Evolutionary conservation across 768 basidiomycete species (phyloP), one percentile per base, ranked within the genome.

Genomic region (Auriscalpium orientale): DNA sequence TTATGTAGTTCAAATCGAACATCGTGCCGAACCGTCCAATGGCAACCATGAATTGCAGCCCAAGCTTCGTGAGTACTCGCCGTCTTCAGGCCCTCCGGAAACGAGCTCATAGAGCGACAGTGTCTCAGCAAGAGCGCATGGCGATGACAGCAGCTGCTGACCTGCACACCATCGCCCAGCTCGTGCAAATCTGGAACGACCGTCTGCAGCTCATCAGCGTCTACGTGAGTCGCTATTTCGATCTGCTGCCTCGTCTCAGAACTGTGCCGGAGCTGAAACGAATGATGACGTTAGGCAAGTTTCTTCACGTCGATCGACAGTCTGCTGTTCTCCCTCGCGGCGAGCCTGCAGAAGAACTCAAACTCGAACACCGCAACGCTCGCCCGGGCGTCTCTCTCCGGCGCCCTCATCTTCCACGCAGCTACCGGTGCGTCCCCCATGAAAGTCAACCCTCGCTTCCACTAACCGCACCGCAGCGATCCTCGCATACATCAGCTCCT

Each of bases 301-400:
- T 60, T 62, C 56, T 62, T 57, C 48, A 62, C 56, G 9, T 49
- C 56, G 46, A 36, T 62, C 34, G 58, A 62, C 58, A 28, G 53
- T 33, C 51, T 57, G 21, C 21, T 55, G 7, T 53, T 60, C 45
- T 38, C 10, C 7, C 43, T 57, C 7, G 51, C 44, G 12, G 38
- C 51, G 10, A 12, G 22, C 3, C 13, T 22, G 15, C 12, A 43
- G 40, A 13, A 12, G 15, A 20, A 48, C 37, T 16, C 48, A 10
- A 28, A 43, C 20, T 36, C 34, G 16, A 15, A 15, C 12, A 44
- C 45, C 6, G 54, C 49, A n/a, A 57, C 46, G 38, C 22, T 55
- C 22, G 21, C 40, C 18, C 34, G 47, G 34, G 60, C 61, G 21
- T 54, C 49, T 11, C 44, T 62, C 37, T 18, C 56, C 9, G 61